A percentile compares a stretch with the other conserved stretches of the same genome.
These are phyloP conservation scores for Vaccinium corymbosum DNA, from an alignment of 148 eudicot species.

Conservation along the genomic window DNA sequence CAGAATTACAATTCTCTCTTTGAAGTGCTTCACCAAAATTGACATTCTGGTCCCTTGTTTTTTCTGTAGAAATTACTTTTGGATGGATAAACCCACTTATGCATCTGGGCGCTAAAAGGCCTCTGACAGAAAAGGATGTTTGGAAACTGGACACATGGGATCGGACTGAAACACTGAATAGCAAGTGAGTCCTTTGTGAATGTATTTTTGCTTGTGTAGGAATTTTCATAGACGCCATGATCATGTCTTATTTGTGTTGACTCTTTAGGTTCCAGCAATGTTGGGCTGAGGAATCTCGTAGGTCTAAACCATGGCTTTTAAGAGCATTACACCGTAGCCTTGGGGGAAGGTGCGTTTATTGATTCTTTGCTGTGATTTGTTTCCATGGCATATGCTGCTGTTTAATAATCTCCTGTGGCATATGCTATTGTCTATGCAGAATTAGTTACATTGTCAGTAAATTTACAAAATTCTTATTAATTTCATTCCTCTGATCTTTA, in stretches of 20 bases:
- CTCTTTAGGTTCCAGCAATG: slow-evolving; percentile 66
- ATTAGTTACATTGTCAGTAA: slow-evolving; percentile 5
- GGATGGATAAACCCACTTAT: slow-evolving; percentile 85
- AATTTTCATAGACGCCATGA: background rate
- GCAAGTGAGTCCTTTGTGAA: slow-evolving; percentile 42
- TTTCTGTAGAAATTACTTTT: slow-evolving; percentile 56
- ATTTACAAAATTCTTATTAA: slow-evolving; percentile 6
- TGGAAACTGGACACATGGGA: slow-evolving; percentile 99
- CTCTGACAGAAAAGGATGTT: slow-evolving; percentile 91
- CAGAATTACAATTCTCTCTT: background rate
- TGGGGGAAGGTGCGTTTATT: slow-evolving; percentile 70
- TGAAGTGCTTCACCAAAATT: slow-evolving; percentile 8
- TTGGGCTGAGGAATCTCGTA: slow-evolving; percentile 72
- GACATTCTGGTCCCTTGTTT: slow-evolving; percentile 16
- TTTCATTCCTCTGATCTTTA: slow-evolving; percentile 24
- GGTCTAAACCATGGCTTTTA: slow-evolving; percentile 76
- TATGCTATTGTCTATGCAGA: background rate
- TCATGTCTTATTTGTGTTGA: slow-evolving; percentile 7
- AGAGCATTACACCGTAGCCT: slow-evolving; percentile 81
- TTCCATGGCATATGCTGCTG: background rate
- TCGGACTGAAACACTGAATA: slow-evolving; percentile 74
- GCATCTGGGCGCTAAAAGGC: slow-evolving; percentile 79
- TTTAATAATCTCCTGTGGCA: background rate
- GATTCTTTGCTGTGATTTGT: background rate
- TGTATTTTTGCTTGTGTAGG: background rate